These are phyloP conservation scores for Magnolia kwangsiensis DNA, from an alignment of 164 flowering plant species.

Conservation along the genomic window DNA sequence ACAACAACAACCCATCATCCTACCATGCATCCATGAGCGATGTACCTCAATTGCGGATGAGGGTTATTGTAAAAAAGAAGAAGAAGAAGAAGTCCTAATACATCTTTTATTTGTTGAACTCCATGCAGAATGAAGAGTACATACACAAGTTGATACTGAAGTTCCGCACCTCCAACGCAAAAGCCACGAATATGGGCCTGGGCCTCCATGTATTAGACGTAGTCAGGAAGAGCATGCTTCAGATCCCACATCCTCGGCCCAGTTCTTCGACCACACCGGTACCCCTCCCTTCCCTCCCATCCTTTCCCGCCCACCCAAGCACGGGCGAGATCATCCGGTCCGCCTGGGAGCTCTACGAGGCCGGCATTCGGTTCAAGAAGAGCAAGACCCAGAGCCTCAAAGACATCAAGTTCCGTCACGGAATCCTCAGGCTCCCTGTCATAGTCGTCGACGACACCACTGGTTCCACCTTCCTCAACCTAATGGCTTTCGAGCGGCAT, in stretches of 20 bases:
- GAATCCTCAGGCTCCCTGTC: conserved; percentile 43
- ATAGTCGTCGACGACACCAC: conserved; percentile 45
- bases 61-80: too few species aligned
- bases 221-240: conserved; percentile 34
- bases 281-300: not conserved
- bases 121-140: not conserved
- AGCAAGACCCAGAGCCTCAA: conserved; percentile 37
- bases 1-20: too few species aligned
- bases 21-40: too few species aligned
- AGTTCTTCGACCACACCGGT: too few species aligned
- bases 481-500: conserved; percentile 50
- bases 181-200: conserved; percentile 10
- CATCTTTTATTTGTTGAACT: not conserved
- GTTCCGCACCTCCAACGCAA: conserved; percentile 21
- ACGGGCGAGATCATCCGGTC: conserved; percentile 29
- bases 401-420: conserved; percentile 41
- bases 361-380: conserved; percentile 44
- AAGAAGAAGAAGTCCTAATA: too few species aligned
- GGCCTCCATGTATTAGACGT: conserved; percentile 46
- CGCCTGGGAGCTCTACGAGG: conserved; percentile 49
- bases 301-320: not conserved
- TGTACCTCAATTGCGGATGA: too few species aligned
- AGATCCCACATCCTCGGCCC: conserved; percentile 3
- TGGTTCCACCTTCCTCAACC: conserved; percentile 45
- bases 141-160: conserved; percentile 30